phyloP scores from a whole-genome alignment of 768 basidiomycete species.

The Boletus rufocinnamomeus region DNA sequence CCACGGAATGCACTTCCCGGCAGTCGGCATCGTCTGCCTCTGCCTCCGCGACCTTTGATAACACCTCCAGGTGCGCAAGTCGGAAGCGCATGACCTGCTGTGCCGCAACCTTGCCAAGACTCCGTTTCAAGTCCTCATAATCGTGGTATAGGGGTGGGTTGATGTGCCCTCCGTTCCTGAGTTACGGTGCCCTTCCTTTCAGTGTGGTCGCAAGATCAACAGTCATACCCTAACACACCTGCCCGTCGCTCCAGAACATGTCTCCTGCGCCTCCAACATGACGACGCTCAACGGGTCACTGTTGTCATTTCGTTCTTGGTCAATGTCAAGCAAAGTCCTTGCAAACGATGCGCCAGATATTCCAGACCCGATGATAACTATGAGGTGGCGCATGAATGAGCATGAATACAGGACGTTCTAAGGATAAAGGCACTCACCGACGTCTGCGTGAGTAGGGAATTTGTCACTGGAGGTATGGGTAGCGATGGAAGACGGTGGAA shows the following conservation, averaged over 20 bases:
- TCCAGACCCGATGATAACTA: conserved; percentile 56
- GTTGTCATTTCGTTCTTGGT: conserved; percentile 24
- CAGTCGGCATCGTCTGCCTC: conserved; percentile 34
- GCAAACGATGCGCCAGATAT: conserved; percentile 50
- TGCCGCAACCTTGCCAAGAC: conserved; percentile 42
- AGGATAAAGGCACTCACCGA: conserved; percentile 36
- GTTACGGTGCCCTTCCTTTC: neutral
- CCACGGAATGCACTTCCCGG: conserved; percentile 35
- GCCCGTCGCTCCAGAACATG: conserved; percentile 55
- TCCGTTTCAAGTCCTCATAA: conserved; percentile 40
- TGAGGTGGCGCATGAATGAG: neutral
- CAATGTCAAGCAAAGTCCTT: conserved; percentile 38
- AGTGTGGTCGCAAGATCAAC: neutral
- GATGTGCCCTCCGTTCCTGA: conserved; percentile 54
- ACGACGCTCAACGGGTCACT: conserved; percentile 40
- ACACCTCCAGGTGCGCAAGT: conserved; percentile 37
- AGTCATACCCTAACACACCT: conserved; percentile 36
- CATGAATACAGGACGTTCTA: neutral
- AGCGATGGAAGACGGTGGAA: conserved; percentile 52
- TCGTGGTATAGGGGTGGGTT: conserved; percentile 51
- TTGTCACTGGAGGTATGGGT: conserved; percentile 21
- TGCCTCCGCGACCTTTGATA: conserved; percentile 33
- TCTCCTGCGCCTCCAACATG: conserved; percentile 63
- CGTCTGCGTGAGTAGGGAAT: conserved; percentile 56
- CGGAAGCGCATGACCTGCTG: conserved; percentile 44